phyloP scores from a whole-genome alignment of 176 grass and related monocot genomes.

The Puccinellia tenuiflora region DNA sequence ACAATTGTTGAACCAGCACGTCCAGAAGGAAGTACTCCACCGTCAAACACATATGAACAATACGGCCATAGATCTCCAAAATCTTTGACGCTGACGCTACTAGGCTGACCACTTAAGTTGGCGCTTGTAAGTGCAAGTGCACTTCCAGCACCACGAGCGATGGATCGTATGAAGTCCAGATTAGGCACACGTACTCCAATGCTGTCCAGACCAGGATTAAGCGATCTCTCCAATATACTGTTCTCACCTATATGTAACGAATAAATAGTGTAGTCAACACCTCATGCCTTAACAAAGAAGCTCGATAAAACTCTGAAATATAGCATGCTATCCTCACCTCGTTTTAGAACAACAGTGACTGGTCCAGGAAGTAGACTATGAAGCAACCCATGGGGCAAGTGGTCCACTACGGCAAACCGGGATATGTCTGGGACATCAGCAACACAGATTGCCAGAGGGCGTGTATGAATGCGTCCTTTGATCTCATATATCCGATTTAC shows the following conservation, averaged over 20 bases:
- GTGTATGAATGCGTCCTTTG: conserved; percentile 79
- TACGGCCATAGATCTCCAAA: conserved; percentile 76
- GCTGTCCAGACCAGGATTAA: conserved; percentile 85
- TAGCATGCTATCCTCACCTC: conserved; percentile 49
- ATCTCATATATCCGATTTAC: conserved; percentile 88
- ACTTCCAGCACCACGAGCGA: conserved; percentile 73
- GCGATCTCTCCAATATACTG: conserved; percentile 70
- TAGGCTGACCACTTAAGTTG: conserved; percentile 67
- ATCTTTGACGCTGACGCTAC: conserved; percentile 69
- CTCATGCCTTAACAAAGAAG: conserved; percentile 14
- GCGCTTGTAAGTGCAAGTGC: conserved; percentile 92
- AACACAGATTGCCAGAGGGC: conserved; percentile 86
- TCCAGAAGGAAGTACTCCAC: conserved; percentile 68
- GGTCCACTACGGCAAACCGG: conserved; percentile 70
- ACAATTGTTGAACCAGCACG: conserved; percentile 93
- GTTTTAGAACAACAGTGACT: conserved; percentile 81
- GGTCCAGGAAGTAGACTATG: conserved; percentile 80
- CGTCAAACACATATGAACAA: conserved; percentile 83
- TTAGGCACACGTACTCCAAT: conserved; percentile 83
- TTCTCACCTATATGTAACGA: conserved; percentile 39
- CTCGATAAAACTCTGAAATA: neutral
- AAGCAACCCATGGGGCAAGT: conserved; percentile 75
- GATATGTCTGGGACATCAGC: conserved; percentile 80
- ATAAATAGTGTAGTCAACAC: conserved; percentile 1
- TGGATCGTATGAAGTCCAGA: conserved; percentile 62